phyloP scores from a whole-genome alignment of 1,284 basidiomycete species.

The Cutaneotrichosporon dermatis region DNA sequence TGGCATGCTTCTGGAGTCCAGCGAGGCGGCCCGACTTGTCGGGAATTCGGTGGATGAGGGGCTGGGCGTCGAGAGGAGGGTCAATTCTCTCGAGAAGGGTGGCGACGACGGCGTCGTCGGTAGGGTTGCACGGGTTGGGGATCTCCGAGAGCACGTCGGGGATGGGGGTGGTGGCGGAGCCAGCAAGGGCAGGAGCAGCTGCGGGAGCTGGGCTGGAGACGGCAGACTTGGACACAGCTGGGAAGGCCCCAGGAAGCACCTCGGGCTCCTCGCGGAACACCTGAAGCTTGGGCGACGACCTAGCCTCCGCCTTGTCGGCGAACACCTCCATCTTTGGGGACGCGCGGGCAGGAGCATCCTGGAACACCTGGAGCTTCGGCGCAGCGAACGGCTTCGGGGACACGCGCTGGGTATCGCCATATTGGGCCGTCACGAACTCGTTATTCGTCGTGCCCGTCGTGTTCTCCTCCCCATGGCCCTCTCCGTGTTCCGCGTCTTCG shows the following conservation, averaged over 20 bases:
- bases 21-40: constrained; percentile 61
- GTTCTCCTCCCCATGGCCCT: not conserved
- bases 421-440: constrained; percentile 4
- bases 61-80: constrained; percentile 55
- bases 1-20: constrained; percentile 54
- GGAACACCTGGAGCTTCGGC: constrained; percentile 1
- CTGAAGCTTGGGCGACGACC: not conserved
- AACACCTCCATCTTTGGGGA: not conserved
- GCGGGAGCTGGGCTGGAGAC: not conserved
- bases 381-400: too few relatives aligned
- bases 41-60: constrained; percentile 58
- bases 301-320: not conserved
- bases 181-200: not conserved
- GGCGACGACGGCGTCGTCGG: constrained; percentile 63
- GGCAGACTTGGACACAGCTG: not conserved
- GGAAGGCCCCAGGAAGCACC: too few relatives aligned
- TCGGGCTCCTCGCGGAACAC: not conserved
- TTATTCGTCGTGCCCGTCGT: constrained; percentile 3
- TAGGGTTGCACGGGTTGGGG: constrained; percentile 85
- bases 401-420: not conserved
- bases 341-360: not conserved
- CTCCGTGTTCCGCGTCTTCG: too few relatives aligned
- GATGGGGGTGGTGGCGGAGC: not conserved
- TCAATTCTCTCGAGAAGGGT: constrained; percentile 62
- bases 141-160: constrained; percentile 10